These are phyloP conservation scores for Chytriomyces hyalinus DNA, from an alignment of 192 early-diverging fungal genomes.

Conservation along the genomic window DNA sequence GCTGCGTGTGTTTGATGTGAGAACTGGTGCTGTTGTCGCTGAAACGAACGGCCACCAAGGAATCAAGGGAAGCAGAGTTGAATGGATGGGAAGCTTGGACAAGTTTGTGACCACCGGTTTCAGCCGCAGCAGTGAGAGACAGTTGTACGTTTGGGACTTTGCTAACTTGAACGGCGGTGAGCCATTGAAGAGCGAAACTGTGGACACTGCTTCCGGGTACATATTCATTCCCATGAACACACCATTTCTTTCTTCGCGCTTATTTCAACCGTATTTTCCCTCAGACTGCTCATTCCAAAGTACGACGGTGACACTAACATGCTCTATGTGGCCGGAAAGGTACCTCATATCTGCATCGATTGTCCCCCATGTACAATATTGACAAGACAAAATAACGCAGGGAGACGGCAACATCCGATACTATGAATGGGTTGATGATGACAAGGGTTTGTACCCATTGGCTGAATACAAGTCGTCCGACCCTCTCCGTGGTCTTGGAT, in stretches of 20 bases:
- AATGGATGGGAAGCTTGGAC: conserved; percentile 82
- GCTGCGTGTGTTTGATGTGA: conserved; percentile 91
- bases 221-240: neutral
- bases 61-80: conserved; percentile 93
- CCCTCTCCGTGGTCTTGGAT: conserved; percentile 91
- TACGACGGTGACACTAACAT: conserved; percentile 90
- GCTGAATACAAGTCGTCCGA: conserved; percentile 89
- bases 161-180: conserved; percentile 91
- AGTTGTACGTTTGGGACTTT: conserved; percentile 91
- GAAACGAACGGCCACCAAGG: conserved; percentile 90
- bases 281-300: conserved; percentile 92
- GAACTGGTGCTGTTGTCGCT: conserved; percentile 79
- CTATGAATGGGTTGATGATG: conserved; percentile 97
- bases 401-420: conserved; percentile 99
- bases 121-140: conserved; percentile 90
- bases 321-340: conserved; percentile 95
- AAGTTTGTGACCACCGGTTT: conserved; percentile 94
- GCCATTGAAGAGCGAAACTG: conserved; percentile 74
- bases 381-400: conserved; percentile 32
- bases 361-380: conserved; percentile 16
- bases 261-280: neutral
- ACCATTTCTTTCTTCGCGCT: conserved; percentile 13
- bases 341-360: conserved; percentile 21
- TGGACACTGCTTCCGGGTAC: conserved; percentile 89
- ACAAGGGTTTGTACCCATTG: conserved; percentile 73